phyloP scores from a whole-genome alignment of 2,329 filamentous ascomycete species.

The Venturia aucupariae region DNA sequence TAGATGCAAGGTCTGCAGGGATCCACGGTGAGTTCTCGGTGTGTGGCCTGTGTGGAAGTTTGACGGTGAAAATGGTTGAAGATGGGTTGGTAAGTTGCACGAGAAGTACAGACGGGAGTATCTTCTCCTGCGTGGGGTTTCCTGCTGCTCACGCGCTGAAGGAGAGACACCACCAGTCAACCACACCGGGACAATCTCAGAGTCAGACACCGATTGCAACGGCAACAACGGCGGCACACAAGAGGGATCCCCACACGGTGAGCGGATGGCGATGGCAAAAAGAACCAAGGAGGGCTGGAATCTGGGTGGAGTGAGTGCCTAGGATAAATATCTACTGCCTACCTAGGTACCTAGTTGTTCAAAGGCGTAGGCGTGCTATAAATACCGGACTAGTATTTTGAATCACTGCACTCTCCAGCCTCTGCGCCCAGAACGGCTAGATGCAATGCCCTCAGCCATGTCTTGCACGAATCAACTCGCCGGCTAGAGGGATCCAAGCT shows the following conservation, averaged over 20 bases:
- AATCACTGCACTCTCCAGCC: too few species aligned
- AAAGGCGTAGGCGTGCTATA: too few species aligned
- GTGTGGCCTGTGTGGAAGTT: background rate
- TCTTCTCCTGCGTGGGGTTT: too few species aligned
- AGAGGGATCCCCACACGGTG: background rate
- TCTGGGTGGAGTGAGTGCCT: background rate
- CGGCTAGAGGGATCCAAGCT: background rate
- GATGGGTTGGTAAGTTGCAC: background rate
- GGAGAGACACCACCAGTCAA: background rate
- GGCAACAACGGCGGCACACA: background rate
- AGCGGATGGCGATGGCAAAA: background rate
- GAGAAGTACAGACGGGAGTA: too few species aligned
- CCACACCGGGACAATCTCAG: background rate
- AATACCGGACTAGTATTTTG: too few species aligned
- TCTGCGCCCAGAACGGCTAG: background rate
- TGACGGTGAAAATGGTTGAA: background rate
- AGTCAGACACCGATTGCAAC: background rate
- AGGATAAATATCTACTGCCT: too few species aligned
- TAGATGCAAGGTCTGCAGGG: slow-evolving; percentile 5
- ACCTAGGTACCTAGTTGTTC: too few species aligned
- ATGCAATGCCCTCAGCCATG: background rate
- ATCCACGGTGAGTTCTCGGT: background rate
- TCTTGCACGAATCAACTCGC: background rate
- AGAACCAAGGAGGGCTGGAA: background rate
- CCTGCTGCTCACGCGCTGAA: background rate